These are phyloP conservation scores for Diaporthe sp. DNA, from an alignment of 2,329 filamentous ascomycete species.

Conservation along the genomic window DNA sequence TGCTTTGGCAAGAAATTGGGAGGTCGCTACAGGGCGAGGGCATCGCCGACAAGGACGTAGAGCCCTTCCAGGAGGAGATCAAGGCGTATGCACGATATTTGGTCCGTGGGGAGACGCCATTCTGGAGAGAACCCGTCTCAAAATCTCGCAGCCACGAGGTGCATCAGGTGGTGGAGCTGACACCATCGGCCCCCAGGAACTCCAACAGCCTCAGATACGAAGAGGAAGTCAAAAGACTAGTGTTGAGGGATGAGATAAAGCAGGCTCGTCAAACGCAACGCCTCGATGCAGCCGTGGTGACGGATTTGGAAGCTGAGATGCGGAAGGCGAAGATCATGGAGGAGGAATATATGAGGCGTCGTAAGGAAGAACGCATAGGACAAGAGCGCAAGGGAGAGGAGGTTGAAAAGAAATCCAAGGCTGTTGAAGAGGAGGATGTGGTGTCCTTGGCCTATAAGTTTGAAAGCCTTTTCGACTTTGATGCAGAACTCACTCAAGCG, in stretches of 20 bases:
- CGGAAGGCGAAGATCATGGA: neutral
- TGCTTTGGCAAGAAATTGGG: slow-evolving; percentile 2
- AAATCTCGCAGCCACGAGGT: neutral
- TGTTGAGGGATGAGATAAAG: slow-evolving; percentile 2
- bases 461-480: slow-evolving; percentile 19
- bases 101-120: slow-evolving; percentile 1
- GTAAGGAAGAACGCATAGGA: neutral
- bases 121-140: slow-evolving; percentile 2
- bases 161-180: neutral
- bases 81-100: slow-evolving; percentile 26
- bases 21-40: neutral
- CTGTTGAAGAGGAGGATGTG: neutral
- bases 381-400: neutral
- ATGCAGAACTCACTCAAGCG: neutral
- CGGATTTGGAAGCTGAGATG: neutral
- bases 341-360: slow-evolving; percentile 9
- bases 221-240: neutral
- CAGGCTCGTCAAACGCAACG: slow-evolving; percentile 5
- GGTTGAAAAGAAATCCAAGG: too few species aligned
- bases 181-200: neutral
- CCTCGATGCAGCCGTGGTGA: neutral
- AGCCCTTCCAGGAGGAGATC: slow-evolving; percentile 15
- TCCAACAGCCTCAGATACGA: neutral
- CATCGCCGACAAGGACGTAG: neutral
- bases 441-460: slow-evolving; percentile 8